phyloP scores from a whole-genome alignment of 1,284 basidiomycete species.

The Amylostereum chailletii region DNA sequence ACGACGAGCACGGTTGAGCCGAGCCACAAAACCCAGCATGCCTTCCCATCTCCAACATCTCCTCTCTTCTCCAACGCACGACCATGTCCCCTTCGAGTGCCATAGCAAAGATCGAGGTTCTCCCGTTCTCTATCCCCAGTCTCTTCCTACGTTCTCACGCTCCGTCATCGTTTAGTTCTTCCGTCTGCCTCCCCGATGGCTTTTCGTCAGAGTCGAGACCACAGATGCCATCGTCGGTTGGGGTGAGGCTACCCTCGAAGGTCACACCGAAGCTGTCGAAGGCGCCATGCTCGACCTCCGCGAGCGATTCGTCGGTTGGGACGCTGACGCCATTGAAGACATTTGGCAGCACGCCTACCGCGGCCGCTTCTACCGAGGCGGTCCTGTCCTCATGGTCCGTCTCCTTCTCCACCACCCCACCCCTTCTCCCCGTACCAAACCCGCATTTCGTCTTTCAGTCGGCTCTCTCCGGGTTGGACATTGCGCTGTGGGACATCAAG shows the following conservation, averaged over 20 bases:
- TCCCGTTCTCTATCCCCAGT: too few species aligned
- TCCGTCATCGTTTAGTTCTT: conserved; percentile 34
- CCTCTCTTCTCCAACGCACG: too few species aligned
- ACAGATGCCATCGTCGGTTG: conserved; percentile 63
- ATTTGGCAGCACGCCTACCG: conserved; percentile 63
- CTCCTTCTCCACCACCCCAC: neutral
- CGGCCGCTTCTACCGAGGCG: conserved; percentile 66
- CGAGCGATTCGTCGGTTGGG: conserved; percentile 56
- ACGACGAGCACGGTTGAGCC: too few species aligned
- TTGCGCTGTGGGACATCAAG: conserved; percentile 68
- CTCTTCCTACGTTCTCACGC: neutral
- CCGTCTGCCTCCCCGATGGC: conserved; percentile 67
- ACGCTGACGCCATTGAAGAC: conserved; percentile 66
- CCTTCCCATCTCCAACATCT: too few species aligned
- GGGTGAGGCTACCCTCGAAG: conserved; percentile 60
- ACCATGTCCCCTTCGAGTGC: too few species aligned
- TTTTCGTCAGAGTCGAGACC: conserved; percentile 70
- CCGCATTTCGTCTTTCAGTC: conserved; percentile 21
- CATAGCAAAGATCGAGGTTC: too few species aligned
- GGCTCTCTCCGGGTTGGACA: conserved; percentile 47
- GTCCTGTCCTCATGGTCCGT: conserved; percentile 62
- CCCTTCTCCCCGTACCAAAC: conserved; percentile 23
- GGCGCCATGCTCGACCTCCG: conserved; percentile 58
- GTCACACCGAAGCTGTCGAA: conserved; percentile 72
- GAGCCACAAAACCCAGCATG: too few species aligned